These are phyloP conservation scores for Aegilops longissima DNA, from an alignment of 176 grass and related monocot genomes.

Conservation along the genomic window DNA sequence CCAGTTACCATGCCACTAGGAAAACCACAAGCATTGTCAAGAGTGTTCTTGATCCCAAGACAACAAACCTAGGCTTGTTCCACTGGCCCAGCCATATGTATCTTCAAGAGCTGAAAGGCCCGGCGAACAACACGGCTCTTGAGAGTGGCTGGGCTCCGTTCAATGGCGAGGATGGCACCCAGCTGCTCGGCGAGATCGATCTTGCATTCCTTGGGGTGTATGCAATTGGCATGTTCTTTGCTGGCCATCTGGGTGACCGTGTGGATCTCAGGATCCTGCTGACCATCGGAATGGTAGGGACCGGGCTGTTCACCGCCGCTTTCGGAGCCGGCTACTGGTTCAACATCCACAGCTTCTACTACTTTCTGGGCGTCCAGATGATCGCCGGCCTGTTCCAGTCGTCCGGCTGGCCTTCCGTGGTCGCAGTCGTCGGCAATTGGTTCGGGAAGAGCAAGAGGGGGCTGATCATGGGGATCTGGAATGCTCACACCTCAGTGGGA, in stretches of 20 bases:
- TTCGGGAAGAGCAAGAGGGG: conserved; percentile 90
- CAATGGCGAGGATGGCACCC: conserved; percentile 50
- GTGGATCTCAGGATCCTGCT: conserved; percentile 70
- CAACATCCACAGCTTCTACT: conserved; percentile 77
- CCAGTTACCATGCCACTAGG: conserved; percentile 81
- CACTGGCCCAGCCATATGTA: conserved; percentile 65
- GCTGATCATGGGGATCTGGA: conserved; percentile 86
- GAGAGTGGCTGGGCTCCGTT: conserved; percentile 70
- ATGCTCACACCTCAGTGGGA: conserved; percentile 70
- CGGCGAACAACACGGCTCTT: conserved; percentile 10
- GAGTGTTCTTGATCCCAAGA: conserved; percentile 86
- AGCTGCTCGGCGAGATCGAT: conserved; percentile 72
- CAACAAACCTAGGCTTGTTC: conserved; percentile 34
- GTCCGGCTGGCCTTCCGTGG: conserved; percentile 74
- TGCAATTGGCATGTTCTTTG: conserved; percentile 86
- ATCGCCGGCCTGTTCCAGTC: conserved; percentile 75
- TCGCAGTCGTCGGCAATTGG: conserved; percentile 77
- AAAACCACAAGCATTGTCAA: conserved; percentile 88
- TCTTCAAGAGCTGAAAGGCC: conserved; percentile 27
- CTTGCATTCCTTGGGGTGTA: conserved; percentile 76
- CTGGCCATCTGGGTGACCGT: conserved; percentile 73
- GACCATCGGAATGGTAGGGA: conserved; percentile 68
- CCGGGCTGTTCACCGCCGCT: conserved; percentile 61
- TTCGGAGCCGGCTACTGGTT: conserved; percentile 81
- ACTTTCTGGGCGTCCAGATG: conserved; percentile 72